Evolutionary conservation across 108 stramenopile species (phyloP), one percentile per base, ranked within the genome.

Genomic region (Cyclotella baltica): DNA sequence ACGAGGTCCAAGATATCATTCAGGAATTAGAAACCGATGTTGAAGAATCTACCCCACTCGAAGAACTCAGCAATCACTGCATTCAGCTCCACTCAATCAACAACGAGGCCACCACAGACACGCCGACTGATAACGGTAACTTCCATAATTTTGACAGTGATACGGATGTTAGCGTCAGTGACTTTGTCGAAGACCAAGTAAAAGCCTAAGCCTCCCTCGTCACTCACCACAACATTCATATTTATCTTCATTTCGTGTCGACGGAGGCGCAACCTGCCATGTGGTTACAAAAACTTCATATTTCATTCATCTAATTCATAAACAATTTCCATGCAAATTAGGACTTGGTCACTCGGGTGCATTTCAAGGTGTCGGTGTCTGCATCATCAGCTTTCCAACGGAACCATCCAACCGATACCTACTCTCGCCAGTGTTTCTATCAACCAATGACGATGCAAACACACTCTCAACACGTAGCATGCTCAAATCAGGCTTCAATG

Each of bases 181-280:
- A 64, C n/a, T 11, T 40, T 40, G 19, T 5, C 63, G 33, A 64
- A 20, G 11, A n/a, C 20, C 63, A 18, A 27, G 68, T 69, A 69
- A 69, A 69, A 27, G 50, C 9, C 29, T 28, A 52, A 69, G 68
- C 50, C 68, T 69, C 48, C 31, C 16, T 23, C 48, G 33, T 4
- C 9, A 6, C 30, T 16, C 22, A 18, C 68, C 68, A 53, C 68
- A 69, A n/a, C 25, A 33, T 19, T n/a, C 48, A 31, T 11, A 16
- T 15, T 30, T 29, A 28, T 9, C 28, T 25, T 33, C 20, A 51
- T 69, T 38, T 23, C 38, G 65, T 3, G 31, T 67, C 23, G 38
- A 67, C 27, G 65, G 65, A 67, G 65, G 65, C 65, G 65, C 65
- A 13, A 40, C 30, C 20, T 67, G 65, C 27, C 65, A 67, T 48